Conservation (phyloP, 129 eudicot genomes). For the Heracleum sosnowskyi region DNA sequence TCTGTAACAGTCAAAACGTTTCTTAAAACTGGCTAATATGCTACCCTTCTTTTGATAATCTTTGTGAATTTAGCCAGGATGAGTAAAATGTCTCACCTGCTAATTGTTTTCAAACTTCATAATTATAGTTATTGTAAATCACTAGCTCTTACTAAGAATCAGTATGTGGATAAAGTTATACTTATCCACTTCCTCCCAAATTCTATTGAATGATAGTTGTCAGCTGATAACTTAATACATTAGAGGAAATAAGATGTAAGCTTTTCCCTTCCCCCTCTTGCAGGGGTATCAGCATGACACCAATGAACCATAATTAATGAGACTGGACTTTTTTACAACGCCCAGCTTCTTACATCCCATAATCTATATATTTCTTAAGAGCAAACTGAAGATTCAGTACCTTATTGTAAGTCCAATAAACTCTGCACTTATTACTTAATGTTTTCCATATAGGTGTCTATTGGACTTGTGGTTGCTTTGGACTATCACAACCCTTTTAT, state of each 20-base stretch:
- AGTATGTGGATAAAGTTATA: neutral
- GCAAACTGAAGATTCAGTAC: neutral
- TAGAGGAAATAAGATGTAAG: neutral
- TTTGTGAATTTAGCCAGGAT: neutral
- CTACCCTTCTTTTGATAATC: neutral
- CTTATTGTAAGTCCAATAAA: neutral
- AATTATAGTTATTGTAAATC: neutral
- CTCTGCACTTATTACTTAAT: neutral
- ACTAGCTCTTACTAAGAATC: neutral
- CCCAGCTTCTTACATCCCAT: neutral
- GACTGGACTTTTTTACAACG: neutral
- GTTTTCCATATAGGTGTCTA: conserved; percentile 50
- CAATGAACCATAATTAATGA: neutral
- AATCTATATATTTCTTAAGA: neutral
- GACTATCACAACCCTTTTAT: conserved; percentile 85
- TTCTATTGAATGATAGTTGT: neutral
- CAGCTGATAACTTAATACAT: neutral
- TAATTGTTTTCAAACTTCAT: neutral
- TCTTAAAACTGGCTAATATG: neutral
- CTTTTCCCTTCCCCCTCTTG: neutral
- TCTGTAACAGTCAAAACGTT: neutral
- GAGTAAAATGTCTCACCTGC: neutral
- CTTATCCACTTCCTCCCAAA: neutral
- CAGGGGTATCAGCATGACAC: neutral
- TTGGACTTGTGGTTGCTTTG: conserved; percentile 92